A percentile compares a stretch with the other conserved stretches of the same genome.
Conservation (phyloP, 2,329 filamentous ascomycete species). For the Hypoxylon sp. region DNA sequence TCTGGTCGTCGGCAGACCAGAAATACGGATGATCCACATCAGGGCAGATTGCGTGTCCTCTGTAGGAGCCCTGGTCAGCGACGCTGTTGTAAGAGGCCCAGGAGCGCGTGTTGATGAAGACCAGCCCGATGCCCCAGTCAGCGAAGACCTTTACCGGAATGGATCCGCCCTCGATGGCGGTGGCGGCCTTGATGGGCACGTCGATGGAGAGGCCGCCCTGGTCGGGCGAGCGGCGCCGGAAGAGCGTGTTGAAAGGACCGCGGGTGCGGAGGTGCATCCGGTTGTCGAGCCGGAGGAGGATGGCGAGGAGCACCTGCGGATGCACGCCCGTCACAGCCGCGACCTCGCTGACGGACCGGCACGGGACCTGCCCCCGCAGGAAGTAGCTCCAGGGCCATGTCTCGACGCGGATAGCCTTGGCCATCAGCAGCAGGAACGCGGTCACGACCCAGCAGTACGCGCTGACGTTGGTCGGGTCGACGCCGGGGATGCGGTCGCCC, state of each 20-base stretch:
- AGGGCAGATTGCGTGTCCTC: not conserved
- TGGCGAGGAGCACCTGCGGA: conserved; percentile 36
- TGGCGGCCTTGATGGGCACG: conserved; percentile 2
- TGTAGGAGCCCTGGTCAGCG: not conserved
- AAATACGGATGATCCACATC: not conserved
- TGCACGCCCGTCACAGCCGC: conserved; percentile 30
- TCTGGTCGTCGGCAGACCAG: not conserved
- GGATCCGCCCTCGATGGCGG: not conserved
- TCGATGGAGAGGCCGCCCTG: conserved; percentile 3
- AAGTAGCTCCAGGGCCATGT: conserved; percentile 44
- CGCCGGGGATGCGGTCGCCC: conserved; percentile 33
- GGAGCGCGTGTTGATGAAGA: not conserved
- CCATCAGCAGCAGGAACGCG: conserved; percentile 37
- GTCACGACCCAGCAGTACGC: conserved; percentile 40
- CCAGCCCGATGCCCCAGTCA: not conserved
- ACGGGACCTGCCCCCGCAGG: conserved; percentile 31
- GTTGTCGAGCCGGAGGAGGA: conserved; percentile 33
- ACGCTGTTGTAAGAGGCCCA: not conserved
- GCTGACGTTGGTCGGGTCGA: conserved; percentile 43
- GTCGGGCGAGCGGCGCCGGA: conserved; percentile 4
- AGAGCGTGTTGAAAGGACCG: conserved; percentile 37
- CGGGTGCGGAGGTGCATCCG: conserved; percentile 25
- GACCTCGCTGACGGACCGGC: conserved; percentile 38
- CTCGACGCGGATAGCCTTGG: conserved; percentile 35
- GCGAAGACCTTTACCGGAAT: not conserved